These are phyloP conservation scores for Artemisia tridentata DNA, from an alignment of 129 eudicot genomes.

Conservation along the genomic window DNA sequence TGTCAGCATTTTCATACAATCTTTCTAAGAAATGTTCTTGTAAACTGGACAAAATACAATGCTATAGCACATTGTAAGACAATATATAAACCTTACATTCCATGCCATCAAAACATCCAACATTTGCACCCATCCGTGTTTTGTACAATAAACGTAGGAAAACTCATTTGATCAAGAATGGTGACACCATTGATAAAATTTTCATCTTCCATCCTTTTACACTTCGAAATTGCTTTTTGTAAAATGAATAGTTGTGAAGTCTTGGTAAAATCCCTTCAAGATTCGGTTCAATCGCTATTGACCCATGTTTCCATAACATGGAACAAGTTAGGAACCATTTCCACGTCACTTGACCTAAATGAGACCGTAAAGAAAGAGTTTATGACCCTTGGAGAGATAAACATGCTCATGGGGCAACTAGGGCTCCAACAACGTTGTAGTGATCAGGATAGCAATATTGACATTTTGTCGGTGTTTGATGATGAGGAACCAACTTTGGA, in stretches of 20 bases:
- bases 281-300: background rate
- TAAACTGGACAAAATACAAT: background rate
- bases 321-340: slow-evolving; percentile 13
- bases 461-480: slow-evolving; percentile 52
- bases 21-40: slow-evolving; percentile 24
- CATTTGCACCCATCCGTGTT: background rate
- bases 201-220: slow-evolving; percentile 7
- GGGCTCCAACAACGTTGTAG: slow-evolving; percentile 13
- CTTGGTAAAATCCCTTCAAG: slow-evolving; percentile 14
- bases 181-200: slow-evolving; percentile 13
- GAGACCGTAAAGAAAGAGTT: slow-evolving; percentile 19
- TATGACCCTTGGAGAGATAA: slow-evolving; percentile 22
- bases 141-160: background rate
- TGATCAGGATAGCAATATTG: slow-evolving; percentile 6
- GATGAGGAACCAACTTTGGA: slow-evolving; percentile 41
- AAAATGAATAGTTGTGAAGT: slow-evolving; percentile 10
- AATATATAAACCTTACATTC: slow-evolving; percentile 10
- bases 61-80: background rate
- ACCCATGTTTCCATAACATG: slow-evolving; percentile 13
- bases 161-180: background rate
- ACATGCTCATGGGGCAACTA: slow-evolving; percentile 27
- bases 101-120: background rate
- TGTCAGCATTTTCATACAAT: slow-evolving; percentile 4
- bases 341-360: slow-evolving; percentile 13
- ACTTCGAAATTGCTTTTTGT: slow-evolving; percentile 8